Evolutionary conservation across 2,329 filamentous ascomycete species (phyloP).

Genomic region (Verticillium dahliae): DNA sequence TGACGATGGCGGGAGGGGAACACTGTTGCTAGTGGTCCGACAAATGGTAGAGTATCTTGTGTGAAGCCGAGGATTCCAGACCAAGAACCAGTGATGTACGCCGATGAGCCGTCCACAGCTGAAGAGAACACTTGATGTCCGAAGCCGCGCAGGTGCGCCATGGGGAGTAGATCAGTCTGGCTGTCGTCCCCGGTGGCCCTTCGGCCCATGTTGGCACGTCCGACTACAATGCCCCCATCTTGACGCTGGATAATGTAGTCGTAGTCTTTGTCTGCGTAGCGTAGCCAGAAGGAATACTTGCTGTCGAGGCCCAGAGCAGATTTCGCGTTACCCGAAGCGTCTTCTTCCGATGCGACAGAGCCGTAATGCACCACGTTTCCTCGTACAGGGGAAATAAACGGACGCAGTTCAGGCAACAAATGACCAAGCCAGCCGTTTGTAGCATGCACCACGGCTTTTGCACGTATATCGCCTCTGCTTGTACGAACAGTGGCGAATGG

Average conservation of each 20-base stretch:
- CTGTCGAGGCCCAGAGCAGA: not conserved
- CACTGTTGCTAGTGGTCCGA: slow-evolving; percentile 4
- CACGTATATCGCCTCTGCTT: slow-evolving; percentile 12
- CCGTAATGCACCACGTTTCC: slow-evolving; percentile 6
- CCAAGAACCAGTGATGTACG: slow-evolving; percentile 9
- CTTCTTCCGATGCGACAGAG: not conserved
- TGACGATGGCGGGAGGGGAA: slow-evolving; percentile 8
- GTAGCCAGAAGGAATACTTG: slow-evolving; percentile 12
- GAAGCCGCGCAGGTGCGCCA: slow-evolving; percentile 9
- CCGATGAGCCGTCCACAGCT: not conserved
- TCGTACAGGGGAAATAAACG: slow-evolving; percentile 9
- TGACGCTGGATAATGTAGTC: slow-evolving; percentile 15
- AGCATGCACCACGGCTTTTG: slow-evolving; percentile 15
- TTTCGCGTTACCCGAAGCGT: not conserved
- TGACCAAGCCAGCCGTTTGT: slow-evolving; percentile 18
- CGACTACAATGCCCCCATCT: slow-evolving; percentile 12
- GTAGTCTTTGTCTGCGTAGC: slow-evolving; percentile 16
- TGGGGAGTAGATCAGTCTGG: slow-evolving; percentile 7
- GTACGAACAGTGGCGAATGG: slow-evolving; percentile 12
- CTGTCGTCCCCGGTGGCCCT: slow-evolving; percentile 9
- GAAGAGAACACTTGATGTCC: not conserved
- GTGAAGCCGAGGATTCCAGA: slow-evolving; percentile 13
- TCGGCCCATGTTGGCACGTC: slow-evolving; percentile 12
- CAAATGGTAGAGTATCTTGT: slow-evolving; percentile 10
- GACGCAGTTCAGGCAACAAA: slow-evolving; percentile 16